These are phyloP conservation scores for Stentor coeruleus DNA, from an alignment of 73 alveolate species.

Conservation along the genomic window DNA sequence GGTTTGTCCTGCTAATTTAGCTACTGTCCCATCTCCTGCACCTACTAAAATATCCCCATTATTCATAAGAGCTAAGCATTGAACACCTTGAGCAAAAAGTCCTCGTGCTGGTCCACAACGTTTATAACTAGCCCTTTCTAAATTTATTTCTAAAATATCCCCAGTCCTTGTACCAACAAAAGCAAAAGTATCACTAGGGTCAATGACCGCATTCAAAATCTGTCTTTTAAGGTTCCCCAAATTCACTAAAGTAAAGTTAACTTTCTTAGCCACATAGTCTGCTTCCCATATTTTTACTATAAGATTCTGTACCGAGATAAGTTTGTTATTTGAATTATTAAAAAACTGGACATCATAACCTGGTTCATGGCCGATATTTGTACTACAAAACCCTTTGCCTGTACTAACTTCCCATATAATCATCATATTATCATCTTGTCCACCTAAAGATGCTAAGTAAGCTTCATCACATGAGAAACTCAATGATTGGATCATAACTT, in stretches of 20 bases:
- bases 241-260: slow-evolving; percentile 49
- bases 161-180: slow-evolving; percentile 84
- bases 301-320: slow-evolving; percentile 73
- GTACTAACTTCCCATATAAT: slow-evolving; percentile 87
- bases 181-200: slow-evolving; percentile 72
- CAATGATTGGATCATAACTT: slow-evolving; percentile 72
- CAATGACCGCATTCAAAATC: slow-evolving; percentile 68
- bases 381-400: slow-evolving; percentile 88
- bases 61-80: slow-evolving; percentile 61
- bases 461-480: slow-evolving; percentile 78
- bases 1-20: slow-evolving; percentile 72
- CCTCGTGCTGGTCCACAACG: slow-evolving; percentile 74
- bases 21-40: slow-evolving; percentile 88
- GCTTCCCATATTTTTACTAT: slow-evolving; percentile 76
- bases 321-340: slow-evolving; percentile 71
- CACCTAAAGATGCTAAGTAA: slow-evolving; percentile 89
- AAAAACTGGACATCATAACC: slow-evolving; percentile 71
- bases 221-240: slow-evolving; percentile 85
- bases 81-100: slow-evolving; percentile 57
- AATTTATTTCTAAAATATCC: slow-evolving; percentile 74
- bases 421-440: slow-evolving; percentile 83
- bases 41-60: slow-evolving; percentile 93
- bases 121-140: slow-evolving; percentile 70
- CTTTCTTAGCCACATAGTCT: slow-evolving; percentile 57
- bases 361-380: slow-evolving; percentile 76